These are phyloP conservation scores for Fusarium concolor DNA, from an alignment of 2,329 filamentous ascomycete species.

Conservation along the genomic window DNA sequence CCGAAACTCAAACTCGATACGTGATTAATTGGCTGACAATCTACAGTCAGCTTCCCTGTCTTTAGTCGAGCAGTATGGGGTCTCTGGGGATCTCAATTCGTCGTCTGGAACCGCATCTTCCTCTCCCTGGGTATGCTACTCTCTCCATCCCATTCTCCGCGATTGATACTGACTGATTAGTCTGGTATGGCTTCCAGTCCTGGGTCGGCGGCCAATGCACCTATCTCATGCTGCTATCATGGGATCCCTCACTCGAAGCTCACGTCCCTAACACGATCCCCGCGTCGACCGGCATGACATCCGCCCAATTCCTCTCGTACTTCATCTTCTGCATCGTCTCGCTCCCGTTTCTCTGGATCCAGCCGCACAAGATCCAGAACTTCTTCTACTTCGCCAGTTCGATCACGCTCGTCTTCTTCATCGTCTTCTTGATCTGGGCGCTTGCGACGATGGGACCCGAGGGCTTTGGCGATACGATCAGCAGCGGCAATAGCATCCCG, in stretches of 20 bases:
- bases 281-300: slow-evolving; percentile 56
- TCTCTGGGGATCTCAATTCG: slow-evolving; percentile 57
- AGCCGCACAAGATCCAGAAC: slow-evolving; percentile 56
- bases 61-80: slow-evolving; percentile 55
- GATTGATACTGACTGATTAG: neutral
- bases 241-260: slow-evolving; percentile 57
- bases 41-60: slow-evolving; percentile 53
- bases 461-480: slow-evolving; percentile 54
- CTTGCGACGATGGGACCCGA: slow-evolving; percentile 56
- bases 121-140: slow-evolving; percentile 52
- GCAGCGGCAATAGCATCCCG: slow-evolving; percentile 15
- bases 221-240: slow-evolving; percentile 59
- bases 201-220: slow-evolving; percentile 61
- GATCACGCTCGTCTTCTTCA: slow-evolving; percentile 55
- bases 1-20: neutral
- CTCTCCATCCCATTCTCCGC: neutral
- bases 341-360: slow-evolving; percentile 58
- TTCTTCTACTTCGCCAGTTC: slow-evolving; percentile 57
- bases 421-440: slow-evolving; percentile 58
- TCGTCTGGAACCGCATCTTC: slow-evolving; percentile 58
- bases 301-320: slow-evolving; percentile 57
- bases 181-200: slow-evolving; percentile 58
- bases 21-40: neutral
- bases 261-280: slow-evolving; percentile 58
- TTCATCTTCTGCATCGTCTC: slow-evolving; percentile 58